Base-by-base conservation (phyloP, 306 rosid species). In the Herpetospermum pedunculosum region DNA sequence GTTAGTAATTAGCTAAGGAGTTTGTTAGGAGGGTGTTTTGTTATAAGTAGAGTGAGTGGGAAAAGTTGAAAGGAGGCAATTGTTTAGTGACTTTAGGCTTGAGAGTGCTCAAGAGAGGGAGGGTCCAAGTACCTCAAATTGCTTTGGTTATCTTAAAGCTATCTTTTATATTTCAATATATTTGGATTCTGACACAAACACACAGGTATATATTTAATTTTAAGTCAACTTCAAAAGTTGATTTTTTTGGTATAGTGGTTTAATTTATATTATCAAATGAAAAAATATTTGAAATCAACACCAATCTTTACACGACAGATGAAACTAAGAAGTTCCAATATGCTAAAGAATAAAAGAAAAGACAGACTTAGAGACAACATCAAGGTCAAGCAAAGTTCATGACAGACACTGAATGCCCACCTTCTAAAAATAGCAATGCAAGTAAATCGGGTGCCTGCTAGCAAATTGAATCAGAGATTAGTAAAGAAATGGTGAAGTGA, bases 401-500 rank as follows among this genome's bases (percentile, higher is more conserved):
- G 73, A 43, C 54, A 68, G 72, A 65, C 30, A 44, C 37, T 9
- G 40, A 38, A 77, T 11, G 13, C 50, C 73, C 75, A 90, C 97
- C 97, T 85, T 85, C 81, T 64, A 72, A 81, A 87, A 93, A 90
- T 58, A 93, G 90, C 76, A 77, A 77, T 23, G 80, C 90, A 53
- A 91, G 98, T 62, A 94, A 84, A 70, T 87, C 92, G 21, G 96
- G 97, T 77, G 94, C 98, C 98, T 89, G 88, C 86, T 79, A 57
- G 59, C 54, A 80, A 83, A 72, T 75, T 41, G 78, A 74, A 83
- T 50, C 70, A 71, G 75, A 78, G 67, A 77, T 78, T 65, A 82
- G 79, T 83, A 41, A 19, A 38, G 50, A 65, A 65, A 40, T 1
- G 34, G 3, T 34, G 16, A 63, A 63, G 41, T 53, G 65, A 37